A percentile compares a stretch with the other conserved stretches of the same genome.
Evolutionary conservation across 2,329 filamentous ascomycete genomes (phyloP).

Genomic region (Hypoxylon sp.): DNA sequence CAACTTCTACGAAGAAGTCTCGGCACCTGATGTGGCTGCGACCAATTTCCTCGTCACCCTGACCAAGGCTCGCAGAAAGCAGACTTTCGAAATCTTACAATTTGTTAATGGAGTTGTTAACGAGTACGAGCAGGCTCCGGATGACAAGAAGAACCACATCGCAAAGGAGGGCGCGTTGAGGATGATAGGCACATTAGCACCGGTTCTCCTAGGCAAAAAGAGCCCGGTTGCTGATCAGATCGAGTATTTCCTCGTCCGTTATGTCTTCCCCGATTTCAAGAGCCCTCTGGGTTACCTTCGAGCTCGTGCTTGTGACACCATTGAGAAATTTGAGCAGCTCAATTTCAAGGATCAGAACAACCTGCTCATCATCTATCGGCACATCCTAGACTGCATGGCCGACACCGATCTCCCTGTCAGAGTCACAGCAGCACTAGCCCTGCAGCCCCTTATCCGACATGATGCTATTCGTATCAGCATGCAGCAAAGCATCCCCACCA

Average conservation of each 20-base stretch:
- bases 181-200: slow-evolving; percentile 96
- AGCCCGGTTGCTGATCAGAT: slow-evolving; percentile 97
- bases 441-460: slow-evolving; percentile 96
- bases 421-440: slow-evolving; percentile 91
- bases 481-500: slow-evolving; percentile 98
- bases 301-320: slow-evolving; percentile 93
- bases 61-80: slow-evolving; percentile 94
- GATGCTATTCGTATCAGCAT: slow-evolving; percentile 94
- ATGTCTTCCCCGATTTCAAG: slow-evolving; percentile 98
- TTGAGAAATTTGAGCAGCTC: slow-evolving; percentile 97
- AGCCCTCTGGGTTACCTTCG: slow-evolving; percentile 93
- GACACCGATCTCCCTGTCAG: slow-evolving; percentile 93
- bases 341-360: slow-evolving; percentile 98
- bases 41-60: slow-evolving; percentile 97
- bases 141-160: slow-evolving; percentile 91
- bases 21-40: slow-evolving; percentile 92
- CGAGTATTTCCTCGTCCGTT: slow-evolving; percentile 97
- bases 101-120: slow-evolving; percentile 97
- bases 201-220: slow-evolving; percentile 97
- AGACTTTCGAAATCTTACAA: slow-evolving; percentile 93
- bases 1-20: slow-evolving; percentile 98
- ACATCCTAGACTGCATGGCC: slow-evolving; percentile 97
- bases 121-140: slow-evolving; percentile 86
- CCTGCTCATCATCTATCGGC: slow-evolving; percentile 94
- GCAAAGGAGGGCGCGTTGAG: slow-evolving; percentile 96